Base-by-base conservation (phyloP, 2,329 filamentous ascomycete species). In the Grosmannia serpens region DNA sequence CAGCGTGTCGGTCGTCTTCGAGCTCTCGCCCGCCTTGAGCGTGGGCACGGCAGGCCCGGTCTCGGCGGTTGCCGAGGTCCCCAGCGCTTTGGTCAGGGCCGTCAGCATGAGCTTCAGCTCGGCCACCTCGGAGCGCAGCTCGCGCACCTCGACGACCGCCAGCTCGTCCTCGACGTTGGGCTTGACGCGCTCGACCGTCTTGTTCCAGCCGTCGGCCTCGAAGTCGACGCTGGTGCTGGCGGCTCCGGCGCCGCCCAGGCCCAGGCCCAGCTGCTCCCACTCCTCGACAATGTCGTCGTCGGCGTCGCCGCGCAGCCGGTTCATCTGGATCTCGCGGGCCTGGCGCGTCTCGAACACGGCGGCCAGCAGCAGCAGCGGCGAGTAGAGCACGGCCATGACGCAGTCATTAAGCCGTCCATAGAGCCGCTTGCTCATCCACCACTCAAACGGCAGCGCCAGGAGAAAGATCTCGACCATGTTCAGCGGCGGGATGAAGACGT, bases 401-500 rank as follows among this genome's bases (percentile, higher is more conserved):
- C 83, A 78, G 70, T 97, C 89, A 71, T 99, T 99, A 58, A 97
- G 74, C 38, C 81, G 80, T 64, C 91, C 87, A 69, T 97, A 99
- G 2, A 71, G 71, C 8, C 76, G 66, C 62, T 83, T 82, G n/a
- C 82, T 75, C 77, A 99, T 80, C 94, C 92, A 99, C 94, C 94
- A 99, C 75, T 97, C 94, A 57, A 95, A 86, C 0, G 89, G 89
- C 0, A 95, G 68, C 46, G 88, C 81, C 3, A 96, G 80, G 61
- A 82, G 76, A 61, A 96, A 77, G 22, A 97, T 85, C 70, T 99
- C 94, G 61, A 99, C 81, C 2, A 99, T 79, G 70, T 99, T 99
- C 73, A 99, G 88, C 0, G 94, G 94, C 0, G 94, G 86, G 67
- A 99, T 96, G 73, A 94, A 99, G 58, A 99, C 94, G 65, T 99